Conservation (phyloP, 2,329 filamentous ascomycete genomes). For the Fusarium nurragi region DNA sequence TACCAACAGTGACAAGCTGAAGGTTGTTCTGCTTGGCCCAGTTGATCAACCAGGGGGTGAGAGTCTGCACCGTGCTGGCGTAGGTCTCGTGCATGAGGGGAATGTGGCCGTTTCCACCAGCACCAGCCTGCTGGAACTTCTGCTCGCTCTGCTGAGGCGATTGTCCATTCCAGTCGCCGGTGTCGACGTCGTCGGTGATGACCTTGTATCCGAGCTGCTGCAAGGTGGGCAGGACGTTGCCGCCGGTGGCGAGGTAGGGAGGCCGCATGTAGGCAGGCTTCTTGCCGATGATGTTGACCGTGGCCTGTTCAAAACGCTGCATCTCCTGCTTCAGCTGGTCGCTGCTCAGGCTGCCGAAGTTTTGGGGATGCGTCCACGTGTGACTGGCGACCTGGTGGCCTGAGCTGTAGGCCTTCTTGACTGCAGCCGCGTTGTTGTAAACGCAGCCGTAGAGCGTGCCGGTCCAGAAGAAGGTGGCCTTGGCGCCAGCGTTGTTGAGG, state of each 20-base stretch:
- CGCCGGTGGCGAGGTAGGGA: slow-evolving; percentile 59
- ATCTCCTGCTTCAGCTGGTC: slow-evolving; percentile 58
- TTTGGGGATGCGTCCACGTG: slow-evolving; percentile 61
- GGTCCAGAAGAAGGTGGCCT: slow-evolving; percentile 65
- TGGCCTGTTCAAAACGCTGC: slow-evolving; percentile 60
- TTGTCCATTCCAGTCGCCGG: slow-evolving; percentile 68
- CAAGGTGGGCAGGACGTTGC: slow-evolving; percentile 55
- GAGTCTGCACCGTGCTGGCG: slow-evolving; percentile 56
- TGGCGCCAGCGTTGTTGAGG: slow-evolving; percentile 58
- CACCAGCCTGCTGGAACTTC: slow-evolving; percentile 58
- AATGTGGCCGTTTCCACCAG: slow-evolving; percentile 60
- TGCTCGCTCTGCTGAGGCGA: slow-evolving; percentile 61
- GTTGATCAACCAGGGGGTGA: slow-evolving; percentile 61
- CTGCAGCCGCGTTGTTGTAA: slow-evolving; percentile 60
- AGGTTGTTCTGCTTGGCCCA: slow-evolving; percentile 61
- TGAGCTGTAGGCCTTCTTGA: slow-evolving; percentile 61
- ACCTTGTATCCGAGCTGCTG: slow-evolving; percentile 65
- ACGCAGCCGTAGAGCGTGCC: slow-evolving; percentile 62
- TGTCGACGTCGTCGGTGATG: slow-evolving; percentile 69
- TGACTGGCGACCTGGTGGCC: slow-evolving; percentile 66
- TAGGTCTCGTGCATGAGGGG: slow-evolving; percentile 68
- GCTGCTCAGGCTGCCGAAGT: slow-evolving; percentile 52
- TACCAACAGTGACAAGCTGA: slow-evolving; percentile 61
- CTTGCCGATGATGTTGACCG: slow-evolving; percentile 60
- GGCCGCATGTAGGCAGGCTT: slow-evolving; percentile 62